Evolutionary conservation across 2,329 filamentous ascomycete species (phyloP).

Genomic region (Pezicula radicicola): DNA sequence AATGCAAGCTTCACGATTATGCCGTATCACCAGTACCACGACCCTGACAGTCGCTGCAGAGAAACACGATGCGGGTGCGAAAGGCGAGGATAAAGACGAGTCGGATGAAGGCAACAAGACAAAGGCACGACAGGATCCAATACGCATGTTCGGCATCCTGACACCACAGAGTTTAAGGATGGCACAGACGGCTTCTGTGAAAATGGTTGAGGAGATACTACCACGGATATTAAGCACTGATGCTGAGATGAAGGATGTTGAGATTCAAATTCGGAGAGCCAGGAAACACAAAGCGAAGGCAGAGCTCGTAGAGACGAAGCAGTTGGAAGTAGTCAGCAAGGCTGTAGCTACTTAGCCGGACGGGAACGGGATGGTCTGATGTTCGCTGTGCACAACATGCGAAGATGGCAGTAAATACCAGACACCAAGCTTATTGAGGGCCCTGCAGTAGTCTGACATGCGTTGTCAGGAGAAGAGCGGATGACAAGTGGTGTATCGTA

Average conservation of each 20-base stretch:
- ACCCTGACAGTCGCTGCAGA: constrained; percentile 39
- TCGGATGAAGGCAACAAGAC: neutral
- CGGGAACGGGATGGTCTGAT: too few relatives aligned
- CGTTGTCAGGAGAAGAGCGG: too few relatives aligned
- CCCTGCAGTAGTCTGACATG: too few relatives aligned
- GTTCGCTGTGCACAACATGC: too few relatives aligned
- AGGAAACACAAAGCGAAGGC: constrained; percentile 34
- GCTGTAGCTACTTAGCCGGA: neutral
- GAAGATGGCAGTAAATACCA: too few relatives aligned
- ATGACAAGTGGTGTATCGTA: too few relatives aligned
- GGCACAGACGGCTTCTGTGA: constrained; percentile 57
- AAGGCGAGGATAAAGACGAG: constrained; percentile 2
- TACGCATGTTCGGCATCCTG: constrained; percentile 53
- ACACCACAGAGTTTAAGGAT: constrained; percentile 44
- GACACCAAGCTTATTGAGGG: too few relatives aligned
- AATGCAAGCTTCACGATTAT: constrained; percentile 58
- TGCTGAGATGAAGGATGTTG: constrained; percentile 59
- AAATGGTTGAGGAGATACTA: constrained; percentile 54
- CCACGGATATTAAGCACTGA: constrained; percentile 55
- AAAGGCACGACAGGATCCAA: constrained; percentile 43
- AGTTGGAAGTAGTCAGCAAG: neutral
- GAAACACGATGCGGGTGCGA: constrained; percentile 48
- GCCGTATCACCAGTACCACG: constrained; percentile 31
- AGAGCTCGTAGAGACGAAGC: constrained; percentile 1
- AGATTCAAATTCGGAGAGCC: constrained; percentile 63